phyloP scores from a whole-genome alignment of 345 rosid species.

The Syzygium grande region DNA sequence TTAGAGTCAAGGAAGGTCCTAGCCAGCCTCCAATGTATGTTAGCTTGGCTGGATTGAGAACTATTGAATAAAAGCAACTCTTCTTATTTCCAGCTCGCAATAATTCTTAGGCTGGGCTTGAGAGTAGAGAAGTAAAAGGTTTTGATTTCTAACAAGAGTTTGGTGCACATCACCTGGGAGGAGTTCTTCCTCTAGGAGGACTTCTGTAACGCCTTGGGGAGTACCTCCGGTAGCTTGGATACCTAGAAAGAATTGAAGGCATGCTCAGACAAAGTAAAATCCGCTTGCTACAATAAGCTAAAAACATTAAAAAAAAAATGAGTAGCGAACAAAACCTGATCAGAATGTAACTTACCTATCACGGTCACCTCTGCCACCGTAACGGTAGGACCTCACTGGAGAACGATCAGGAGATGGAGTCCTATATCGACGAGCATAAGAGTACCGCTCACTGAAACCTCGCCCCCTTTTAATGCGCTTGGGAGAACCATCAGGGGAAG shows the following conservation, averaged over 20 bases:
- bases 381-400: slow-evolving; percentile 66
- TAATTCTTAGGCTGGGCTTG: background rate
- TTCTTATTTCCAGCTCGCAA: background rate
- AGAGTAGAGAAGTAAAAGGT: background rate
- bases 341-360: slow-evolving; percentile 40
- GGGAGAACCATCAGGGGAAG: slow-evolving; percentile 67
- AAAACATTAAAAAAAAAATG: background rate
- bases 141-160: background rate
- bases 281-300: background rate
- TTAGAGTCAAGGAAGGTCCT: background rate
- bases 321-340: background rate
- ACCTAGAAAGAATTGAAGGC: slow-evolving; percentile 27
- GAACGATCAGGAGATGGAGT: slow-evolving; percentile 89
- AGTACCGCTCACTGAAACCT: slow-evolving; percentile 82
- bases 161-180: slow-evolving; percentile 49
- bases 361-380: slow-evolving; percentile 35
- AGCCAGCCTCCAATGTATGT: background rate
- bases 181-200: slow-evolving; percentile 77
- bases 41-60: background rate
- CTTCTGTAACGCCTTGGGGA: slow-evolving; percentile 91
- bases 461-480: slow-evolving; percentile 90
- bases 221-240: slow-evolving; percentile 57
- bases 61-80: background rate
- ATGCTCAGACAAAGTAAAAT: background rate
- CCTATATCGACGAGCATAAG: slow-evolving; percentile 85